phyloP scores from a whole-genome alignment of 2,329 filamentous ascomycete species.

The Zymoseptoria ardabiliae region DNA sequence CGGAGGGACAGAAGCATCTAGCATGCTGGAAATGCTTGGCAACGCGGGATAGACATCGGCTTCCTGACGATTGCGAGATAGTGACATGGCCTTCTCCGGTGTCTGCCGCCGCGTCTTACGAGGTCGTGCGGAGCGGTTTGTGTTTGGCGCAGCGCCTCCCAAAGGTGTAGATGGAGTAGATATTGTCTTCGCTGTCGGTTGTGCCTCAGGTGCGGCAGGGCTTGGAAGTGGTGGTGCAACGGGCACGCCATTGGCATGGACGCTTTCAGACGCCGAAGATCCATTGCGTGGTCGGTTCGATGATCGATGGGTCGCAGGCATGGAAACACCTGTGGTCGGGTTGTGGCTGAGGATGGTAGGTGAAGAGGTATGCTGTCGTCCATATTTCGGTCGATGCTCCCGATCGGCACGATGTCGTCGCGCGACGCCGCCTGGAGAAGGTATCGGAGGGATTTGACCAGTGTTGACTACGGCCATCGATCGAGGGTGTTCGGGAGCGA shows the following conservation, averaged over 20 bases:
- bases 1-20: slow-evolving; percentile 79
- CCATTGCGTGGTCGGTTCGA: slow-evolving; percentile 30
- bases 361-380: slow-evolving; percentile 70
- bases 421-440: slow-evolving; percentile 68
- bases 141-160: slow-evolving; percentile 35
- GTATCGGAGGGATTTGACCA: slow-evolving; percentile 70
- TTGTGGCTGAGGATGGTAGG: slow-evolving; percentile 58
- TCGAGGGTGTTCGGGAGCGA: slow-evolving; percentile 43
- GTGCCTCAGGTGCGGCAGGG: slow-evolving; percentile 38
- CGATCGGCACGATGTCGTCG: slow-evolving; percentile 21
- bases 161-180: slow-evolving; percentile 29
- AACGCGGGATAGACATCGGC: slow-evolving; percentile 14
- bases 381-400: slow-evolving; percentile 50
- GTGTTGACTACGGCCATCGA: slow-evolving; percentile 76
- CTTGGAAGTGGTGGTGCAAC: slow-evolving; percentile 50
- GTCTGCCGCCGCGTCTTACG: slow-evolving; percentile 22
- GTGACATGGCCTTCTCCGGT: slow-evolving; percentile 18
- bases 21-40: slow-evolving; percentile 36
- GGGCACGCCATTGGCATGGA: slow-evolving; percentile 34
- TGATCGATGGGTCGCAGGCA: slow-evolving; percentile 20
- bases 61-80: slow-evolving; percentile 6
- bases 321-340: slow-evolving; percentile 17
- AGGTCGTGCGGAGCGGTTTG: slow-evolving; percentile 14
- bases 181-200: slow-evolving; percentile 15
- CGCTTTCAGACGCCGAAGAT: slow-evolving; percentile 38